Evolutionary conservation across 768 basidiomycete genomes (phyloP).

Genomic region (Mycena pura): DNA sequence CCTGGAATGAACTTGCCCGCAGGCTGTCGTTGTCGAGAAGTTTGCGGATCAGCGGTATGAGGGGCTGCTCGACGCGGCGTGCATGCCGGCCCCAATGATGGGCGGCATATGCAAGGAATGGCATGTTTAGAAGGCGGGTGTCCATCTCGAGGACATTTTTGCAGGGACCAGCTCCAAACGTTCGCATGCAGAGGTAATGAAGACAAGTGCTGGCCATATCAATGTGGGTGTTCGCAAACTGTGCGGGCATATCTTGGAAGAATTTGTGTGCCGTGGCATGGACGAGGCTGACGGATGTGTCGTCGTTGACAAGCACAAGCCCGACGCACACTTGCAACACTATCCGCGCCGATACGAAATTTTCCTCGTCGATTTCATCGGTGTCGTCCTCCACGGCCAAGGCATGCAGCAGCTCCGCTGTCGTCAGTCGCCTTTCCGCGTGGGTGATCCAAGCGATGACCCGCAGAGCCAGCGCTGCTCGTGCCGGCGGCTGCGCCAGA

Average conservation of each 20-base stretch:
- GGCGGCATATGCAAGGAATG: slow-evolving; percentile 15
- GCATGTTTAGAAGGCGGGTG: slow-evolving; percentile 8
- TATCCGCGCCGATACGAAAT: not conserved
- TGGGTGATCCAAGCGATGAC: slow-evolving; percentile 17
- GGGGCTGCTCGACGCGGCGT: slow-evolving; percentile 4
- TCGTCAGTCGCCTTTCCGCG: slow-evolving; percentile 14
- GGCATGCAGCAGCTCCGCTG: slow-evolving; percentile 14
- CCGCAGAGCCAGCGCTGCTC: slow-evolving; percentile 4
- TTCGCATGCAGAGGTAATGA: slow-evolving; percentile 14
- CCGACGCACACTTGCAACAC: slow-evolving; percentile 18
- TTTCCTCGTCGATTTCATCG: slow-evolving; percentile 16
- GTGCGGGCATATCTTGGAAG: slow-evolving; percentile 2
- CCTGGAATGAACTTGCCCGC: slow-evolving; percentile 17
- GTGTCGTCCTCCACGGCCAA: slow-evolving; percentile 16
- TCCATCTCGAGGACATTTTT: slow-evolving; percentile 6
- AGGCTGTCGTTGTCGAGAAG: slow-evolving; percentile 4
- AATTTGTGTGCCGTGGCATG: slow-evolving; percentile 15
- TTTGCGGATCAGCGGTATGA: not conserved
- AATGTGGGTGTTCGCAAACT: slow-evolving; percentile 8
- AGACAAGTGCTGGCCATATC: slow-evolving; percentile 20
- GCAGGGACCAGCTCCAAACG: slow-evolving; percentile 6
- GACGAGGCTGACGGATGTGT: slow-evolving; percentile 7
- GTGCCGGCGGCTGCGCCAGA: slow-evolving; percentile 9
- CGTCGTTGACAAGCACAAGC: slow-evolving; percentile 12
- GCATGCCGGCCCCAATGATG: slow-evolving; percentile 20